A percentile compares a stretch with the other conserved stretches of the same genome.
Evolutionary conservation across 345 rosid species (phyloP).

Genomic region (Fremontodendron californicum): DNA sequence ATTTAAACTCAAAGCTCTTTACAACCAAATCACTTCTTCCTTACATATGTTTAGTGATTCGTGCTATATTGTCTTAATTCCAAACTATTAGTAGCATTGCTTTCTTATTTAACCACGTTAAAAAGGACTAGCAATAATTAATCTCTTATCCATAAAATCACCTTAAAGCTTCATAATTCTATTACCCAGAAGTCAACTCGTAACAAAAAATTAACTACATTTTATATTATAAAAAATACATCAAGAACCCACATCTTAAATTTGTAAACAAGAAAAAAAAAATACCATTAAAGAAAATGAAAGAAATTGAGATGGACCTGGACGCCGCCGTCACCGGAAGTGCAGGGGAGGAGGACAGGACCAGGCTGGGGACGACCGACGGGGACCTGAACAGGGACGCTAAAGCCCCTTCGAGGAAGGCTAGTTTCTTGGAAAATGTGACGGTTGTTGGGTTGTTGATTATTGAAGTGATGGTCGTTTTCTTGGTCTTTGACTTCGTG

Average conservation of each 20-base stretch:
- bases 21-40: neutral
- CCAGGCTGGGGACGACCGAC: conserved; percentile 43
- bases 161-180: neutral
- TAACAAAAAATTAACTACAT: neutral
- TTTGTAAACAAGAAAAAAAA: neutral
- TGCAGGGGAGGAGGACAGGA: conserved; percentile 62
- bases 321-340: conserved; percentile 79
- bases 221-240: neutral
- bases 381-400: conserved; percentile 73
- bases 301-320: conserved; percentile 49
- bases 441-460: conserved; percentile 19
- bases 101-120: neutral
- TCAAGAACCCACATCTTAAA: neutral
- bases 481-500: conserved; percentile 45
- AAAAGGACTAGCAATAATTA: neutral
- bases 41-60: neutral
- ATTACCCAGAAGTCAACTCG: conserved; percentile 2
- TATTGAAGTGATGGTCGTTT: conserved; percentile 14
- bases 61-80: neutral
- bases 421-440: conserved; percentile 53
- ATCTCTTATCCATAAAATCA: neutral
- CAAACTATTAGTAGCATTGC: neutral
- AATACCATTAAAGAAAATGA: neutral
- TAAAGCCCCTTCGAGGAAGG: conserved; percentile 69
- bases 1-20: neutral